These are phyloP conservation scores for Parascedosporium putredinis DNA, from an alignment of 2,329 filamentous ascomycete species.

Conservation along the genomic window DNA sequence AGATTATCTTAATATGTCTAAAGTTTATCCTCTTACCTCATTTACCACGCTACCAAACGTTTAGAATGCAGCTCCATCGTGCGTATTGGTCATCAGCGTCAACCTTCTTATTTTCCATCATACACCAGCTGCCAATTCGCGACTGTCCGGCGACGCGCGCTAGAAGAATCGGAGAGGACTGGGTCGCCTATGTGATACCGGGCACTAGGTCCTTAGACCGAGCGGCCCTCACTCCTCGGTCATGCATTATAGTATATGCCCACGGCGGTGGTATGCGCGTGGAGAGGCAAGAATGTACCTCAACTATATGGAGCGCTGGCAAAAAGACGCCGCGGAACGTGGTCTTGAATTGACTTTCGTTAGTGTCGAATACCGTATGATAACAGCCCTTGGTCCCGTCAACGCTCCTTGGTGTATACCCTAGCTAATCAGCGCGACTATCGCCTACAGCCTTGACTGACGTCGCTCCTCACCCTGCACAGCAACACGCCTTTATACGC, in stretches of 20 bases:
- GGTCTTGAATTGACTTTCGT: background rate
- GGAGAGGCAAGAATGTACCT: constrained; percentile 1
- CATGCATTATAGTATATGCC: background rate
- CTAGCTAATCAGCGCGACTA: background rate
- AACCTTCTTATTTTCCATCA: background rate
- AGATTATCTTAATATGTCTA: background rate
- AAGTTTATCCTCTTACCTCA: background rate
- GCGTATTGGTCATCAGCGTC: background rate
- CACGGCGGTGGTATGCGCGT: background rate
- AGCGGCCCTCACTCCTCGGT: background rate
- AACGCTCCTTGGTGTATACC: background rate
- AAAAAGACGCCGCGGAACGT: background rate
- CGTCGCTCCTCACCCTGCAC: background rate
- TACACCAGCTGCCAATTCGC: background rate
- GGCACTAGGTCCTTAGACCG: background rate
- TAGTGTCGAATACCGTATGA: background rate
- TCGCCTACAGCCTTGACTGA: background rate
- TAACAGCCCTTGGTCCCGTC: too few species aligned
- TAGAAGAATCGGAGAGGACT: background rate
- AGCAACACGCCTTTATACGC: background rate
- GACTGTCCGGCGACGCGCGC: background rate
- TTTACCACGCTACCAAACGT: background rate
- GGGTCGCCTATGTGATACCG: background rate
- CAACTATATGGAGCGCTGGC: constrained; percentile 1
- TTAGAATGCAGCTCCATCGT: background rate